Evolutionary conservation across 2,329 filamentous ascomycete genomes (phyloP).

Genomic region (Aspergillus proliferans): DNA sequence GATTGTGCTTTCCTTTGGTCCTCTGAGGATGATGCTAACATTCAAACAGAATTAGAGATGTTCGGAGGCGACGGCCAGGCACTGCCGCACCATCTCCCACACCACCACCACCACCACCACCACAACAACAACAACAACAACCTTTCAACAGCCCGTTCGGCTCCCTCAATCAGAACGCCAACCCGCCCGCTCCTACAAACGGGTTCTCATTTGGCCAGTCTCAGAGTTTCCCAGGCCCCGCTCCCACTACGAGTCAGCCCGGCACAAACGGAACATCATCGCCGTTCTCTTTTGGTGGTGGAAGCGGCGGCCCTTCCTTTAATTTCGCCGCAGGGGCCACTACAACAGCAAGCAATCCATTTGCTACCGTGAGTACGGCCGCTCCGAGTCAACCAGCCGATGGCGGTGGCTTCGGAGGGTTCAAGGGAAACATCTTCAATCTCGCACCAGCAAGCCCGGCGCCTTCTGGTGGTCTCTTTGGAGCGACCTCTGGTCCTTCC

Average conservation of each 20-base stretch:
- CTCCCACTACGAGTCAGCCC: conserved; percentile 14
- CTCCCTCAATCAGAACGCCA: conserved; percentile 15
- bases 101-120: conserved; percentile 11
- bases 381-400: conserved; percentile 13
- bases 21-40: neutral
- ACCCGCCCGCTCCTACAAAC: conserved; percentile 17
- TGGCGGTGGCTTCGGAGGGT: conserved; percentile 20
- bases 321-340: conserved; percentile 22
- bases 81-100: conserved; percentile 12
- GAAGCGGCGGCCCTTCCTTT: conserved; percentile 23
- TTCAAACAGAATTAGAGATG: conserved; percentile 17
- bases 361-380: conserved; percentile 23
- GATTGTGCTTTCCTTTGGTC: neutral
- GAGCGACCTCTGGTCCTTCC: conserved; percentile 10
- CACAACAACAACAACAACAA: too few species aligned
- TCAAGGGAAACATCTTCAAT: conserved; percentile 29
- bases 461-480: conserved; percentile 15
- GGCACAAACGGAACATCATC: conserved; percentile 18
- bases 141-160: too few species aligned
- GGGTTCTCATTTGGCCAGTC: conserved; percentile 31
- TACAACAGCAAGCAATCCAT: conserved; percentile 28
- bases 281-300: conserved; percentile 26
- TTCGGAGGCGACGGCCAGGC: conserved; percentile 20
- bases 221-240: conserved; percentile 29
- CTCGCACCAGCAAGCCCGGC: conserved; percentile 15